phyloP scores from a whole-genome alignment of 1,139 yeast species.

The Debaryomyces nepalensis region DNA sequence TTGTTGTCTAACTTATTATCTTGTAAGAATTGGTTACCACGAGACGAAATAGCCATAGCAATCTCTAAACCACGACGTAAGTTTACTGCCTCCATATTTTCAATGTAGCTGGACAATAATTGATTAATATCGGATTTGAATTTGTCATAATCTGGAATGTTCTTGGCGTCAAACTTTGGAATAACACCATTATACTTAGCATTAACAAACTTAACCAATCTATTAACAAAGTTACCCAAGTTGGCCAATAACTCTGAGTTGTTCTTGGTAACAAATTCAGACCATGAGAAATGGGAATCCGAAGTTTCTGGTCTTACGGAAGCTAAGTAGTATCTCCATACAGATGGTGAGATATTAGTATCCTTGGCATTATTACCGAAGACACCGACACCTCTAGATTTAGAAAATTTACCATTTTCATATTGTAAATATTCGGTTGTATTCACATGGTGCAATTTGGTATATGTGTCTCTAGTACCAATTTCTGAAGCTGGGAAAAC shows the following conservation, averaged over 20 bases:
- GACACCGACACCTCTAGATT: conserved; percentile 95
- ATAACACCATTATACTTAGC: conserved; percentile 93
- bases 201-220: conserved; percentile 85
- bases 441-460: conserved; percentile 84
- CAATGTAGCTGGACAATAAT: conserved; percentile 63
- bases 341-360: conserved; percentile 87
- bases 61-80: conserved; percentile 87
- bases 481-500: conserved; percentile 92
- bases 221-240: conserved; percentile 94
- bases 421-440: conserved; percentile 97
- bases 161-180: conserved; percentile 58
- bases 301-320: conserved; percentile 93
- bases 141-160: conserved; percentile 53
- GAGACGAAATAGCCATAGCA: conserved; percentile 88
- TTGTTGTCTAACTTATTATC: conserved; percentile 93
- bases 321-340: conserved; percentile 96
- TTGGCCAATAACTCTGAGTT: conserved; percentile 93
- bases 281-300: conserved; percentile 97
- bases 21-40: conserved; percentile 94
- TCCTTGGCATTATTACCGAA: conserved; percentile 97
- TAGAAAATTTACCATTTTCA: conserved; percentile 97
- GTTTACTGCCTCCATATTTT: conserved; percentile 77
- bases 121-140: conserved; percentile 64
- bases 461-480: conserved; percentile 90
- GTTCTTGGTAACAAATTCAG: conserved; percentile 90